Base-by-base conservation (phyloP, 305 asterid species). In the Coffea humblotiana region DNA sequence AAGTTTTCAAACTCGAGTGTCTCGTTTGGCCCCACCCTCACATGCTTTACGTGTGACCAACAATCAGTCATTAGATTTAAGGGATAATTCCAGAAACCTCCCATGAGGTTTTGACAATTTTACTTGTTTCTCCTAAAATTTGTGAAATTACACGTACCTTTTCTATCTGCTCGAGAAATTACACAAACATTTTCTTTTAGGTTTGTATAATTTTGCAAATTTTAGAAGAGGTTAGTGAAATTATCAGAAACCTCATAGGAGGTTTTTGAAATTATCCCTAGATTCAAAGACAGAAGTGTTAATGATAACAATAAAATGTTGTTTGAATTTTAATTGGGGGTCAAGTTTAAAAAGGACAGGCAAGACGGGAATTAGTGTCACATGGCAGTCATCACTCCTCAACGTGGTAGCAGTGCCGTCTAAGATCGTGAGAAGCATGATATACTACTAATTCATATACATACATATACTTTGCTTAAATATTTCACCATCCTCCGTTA, bases 1-100 rank as follows among this genome's bases (percentile, higher is more conserved):
- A 29, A 29, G 32, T 29, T 73, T 74, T 73, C 54, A 51, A 79
- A 80, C 11, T 12, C 0, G n/a, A 74, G 51, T 47, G 48, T 16
- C 58, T 0, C 40, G 16, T 6, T 29, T n/a, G 45, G 79, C 29
- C 78, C 75, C 63, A 64, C 60, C 3, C 47, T 74, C 82, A 64
- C 75, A 74, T 77, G 66, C 25, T 47, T 1, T 65, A 48, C 18
- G 51, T n/a, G 8, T 29, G 73, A 37, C 43, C 43, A 37, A 37
- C 5, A 12, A 47, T 63, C 10, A 27, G 32, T 27, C 16, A 35
- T 18, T 63, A 21, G 64, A 58, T 58, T 58, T 29, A 29, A 29
- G 32, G 32, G 32, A 29, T 29, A 29, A 29, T 29, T 29, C 32
- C 32, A n/a, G n/a, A n/a, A n/a, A n/a, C n/a, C n/a, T n/a, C n/a